phyloP scores from a whole-genome alignment of 75 land plant species.

The Isoetes taiwanensis region DNA sequence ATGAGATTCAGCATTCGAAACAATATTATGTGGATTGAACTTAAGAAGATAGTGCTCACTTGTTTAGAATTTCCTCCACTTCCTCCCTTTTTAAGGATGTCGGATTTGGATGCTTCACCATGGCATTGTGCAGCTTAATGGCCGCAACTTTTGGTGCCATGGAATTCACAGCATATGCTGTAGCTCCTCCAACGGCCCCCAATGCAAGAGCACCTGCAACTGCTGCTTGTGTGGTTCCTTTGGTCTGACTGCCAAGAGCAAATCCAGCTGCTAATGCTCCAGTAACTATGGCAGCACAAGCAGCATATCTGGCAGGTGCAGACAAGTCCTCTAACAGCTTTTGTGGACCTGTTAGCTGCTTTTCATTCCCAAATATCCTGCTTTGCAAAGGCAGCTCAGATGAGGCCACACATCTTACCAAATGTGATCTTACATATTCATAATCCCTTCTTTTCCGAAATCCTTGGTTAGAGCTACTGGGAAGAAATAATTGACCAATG shows the following conservation, averaged over 20 bases:
- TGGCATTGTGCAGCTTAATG: conserved; percentile 49
- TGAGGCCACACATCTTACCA: too few relatives aligned
- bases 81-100: conserved; percentile 34
- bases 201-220: conserved; percentile 67
- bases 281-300: conserved; percentile 44
- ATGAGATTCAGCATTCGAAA: neutral
- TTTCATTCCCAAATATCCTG: conserved; percentile 48
- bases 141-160: conserved; percentile 76
- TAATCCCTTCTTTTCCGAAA: too few relatives aligned
- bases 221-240: conserved; percentile 28
- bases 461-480: too few relatives aligned
- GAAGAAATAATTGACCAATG: too few relatives aligned
- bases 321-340: conserved; percentile 40
- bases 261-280: conserved; percentile 74
- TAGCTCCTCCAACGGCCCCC: conserved; percentile 64
- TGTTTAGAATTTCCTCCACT: conserved; percentile 45
- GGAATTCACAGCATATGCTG: conserved; percentile 53
- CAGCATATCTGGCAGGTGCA: conserved; percentile 48
- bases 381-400: too few relatives aligned
- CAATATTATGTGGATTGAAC: neutral
- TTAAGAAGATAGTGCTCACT: conserved; percentile 20
- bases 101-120: conserved; percentile 53
- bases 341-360: conserved; percentile 56
- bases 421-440: too few relatives aligned
- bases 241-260: conserved; percentile 40